Evolutionary conservation across 306 rosid genomes (phyloP), one percentile per base, ranked within the genome.

Genomic region (Dryas octopetala): DNA sequence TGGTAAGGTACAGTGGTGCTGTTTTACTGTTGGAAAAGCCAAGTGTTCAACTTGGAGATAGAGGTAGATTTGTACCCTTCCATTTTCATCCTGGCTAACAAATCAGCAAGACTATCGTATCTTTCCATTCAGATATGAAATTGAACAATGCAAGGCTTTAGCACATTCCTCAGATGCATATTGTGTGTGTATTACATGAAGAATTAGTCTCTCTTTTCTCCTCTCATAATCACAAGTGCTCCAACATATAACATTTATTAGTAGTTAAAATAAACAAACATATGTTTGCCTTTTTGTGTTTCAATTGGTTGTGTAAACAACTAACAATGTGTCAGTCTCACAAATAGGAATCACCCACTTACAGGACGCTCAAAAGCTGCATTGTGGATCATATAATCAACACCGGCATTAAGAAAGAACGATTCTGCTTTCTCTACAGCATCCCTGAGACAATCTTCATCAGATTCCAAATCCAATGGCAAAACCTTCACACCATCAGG

Each of bases 291-390:
- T 26, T 15, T 10, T 10, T 4, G 10, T 41, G 49, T 62, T 5
- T 46, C 46, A 65, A 11, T 63, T 65, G 38, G 41, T 7, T 17
- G 40, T 9, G 48, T 13, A n/a, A 51, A 40, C n/a, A 66, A 59
- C 16, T 62, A 40, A 65, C 41, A 32, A 75, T 61, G 38, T 62
- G 16, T 5, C 62, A 78, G 43, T 40, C 80, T 62, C 51, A 28
- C 47, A 73, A 61, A 76, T 66, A 66, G 84, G 40, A 63, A 80
- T 50, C 77, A 53, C 70, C 74, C 72, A 88, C 97, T 87, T 80
- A 95, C 97, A 49, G 97, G 98, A 73, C 98, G 97, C 88, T 95
- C 98, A 68, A 79, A 85, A 79, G 97, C 97, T 45, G 97, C 97
- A 88, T 91, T 95, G 67, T 95, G 98, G 76, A 95, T 85, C 96